Base-by-base conservation (phyloP, 2,329 filamentous ascomycete species). In the Aspergillus piperis region DNA sequence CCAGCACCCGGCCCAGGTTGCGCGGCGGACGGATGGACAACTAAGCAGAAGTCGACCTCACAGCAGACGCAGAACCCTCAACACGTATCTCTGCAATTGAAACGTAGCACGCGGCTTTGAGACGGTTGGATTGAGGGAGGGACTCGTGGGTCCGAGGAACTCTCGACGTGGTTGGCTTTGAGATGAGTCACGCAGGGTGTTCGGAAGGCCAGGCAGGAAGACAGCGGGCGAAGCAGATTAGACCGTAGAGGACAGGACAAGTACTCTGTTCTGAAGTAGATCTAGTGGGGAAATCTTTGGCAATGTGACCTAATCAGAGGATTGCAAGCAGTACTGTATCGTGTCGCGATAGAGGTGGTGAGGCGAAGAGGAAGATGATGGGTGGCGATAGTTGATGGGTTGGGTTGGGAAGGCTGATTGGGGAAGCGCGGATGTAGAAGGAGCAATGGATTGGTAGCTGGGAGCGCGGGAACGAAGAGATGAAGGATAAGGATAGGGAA, bases 1-100 rank as follows among this genome's bases (percentile, higher is more conserved):
- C 66, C 67, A 69, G 67, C 65, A 64, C 57, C 67, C 66, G 57
- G 63, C 62, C 65, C 61, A 64, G 64, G 54, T 63, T 55, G 64
- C 52, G 61, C 59, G 60, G 48, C 38, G 60, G 52, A 58, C 50
- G 44, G 49, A 51, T 39, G 54, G 59, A 67, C 65, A 66, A 56
- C 63, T 58, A 64, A 61, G 61, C 59, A 61, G 15, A 30, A 25
- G 41, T 65, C 55, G 62, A 59, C 48, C 58, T 58, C 55, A 39
- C 27, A 54, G 54, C 52, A 17, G 57, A 49, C 15, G 30, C 48
- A 38, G 57, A 38, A 47, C 57, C 54, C 61, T 63, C 62, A 30
- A 63, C 64, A 62, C 62, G 62, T 62, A 54, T 54, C 21, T 58
- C 39, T 49, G 51, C 53, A 48, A 59, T 60, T 57, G 64, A 62